Conservation (phyloP, 169 alveolate genomes). For the Babesia ovis region DNA sequence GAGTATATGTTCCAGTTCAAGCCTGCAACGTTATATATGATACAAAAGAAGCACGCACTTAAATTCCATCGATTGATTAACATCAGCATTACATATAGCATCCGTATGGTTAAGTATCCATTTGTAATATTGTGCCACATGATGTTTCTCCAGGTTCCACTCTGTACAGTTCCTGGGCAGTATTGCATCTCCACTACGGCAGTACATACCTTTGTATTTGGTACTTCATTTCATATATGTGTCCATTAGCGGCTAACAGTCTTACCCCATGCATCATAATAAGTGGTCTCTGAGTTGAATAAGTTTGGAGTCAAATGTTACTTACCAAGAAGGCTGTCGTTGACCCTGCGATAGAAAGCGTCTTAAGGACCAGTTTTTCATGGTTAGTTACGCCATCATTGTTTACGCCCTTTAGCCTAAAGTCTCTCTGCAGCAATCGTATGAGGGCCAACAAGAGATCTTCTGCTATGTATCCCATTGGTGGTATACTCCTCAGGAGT, state of each 20-base stretch:
- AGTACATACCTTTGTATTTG: conserved; percentile 36
- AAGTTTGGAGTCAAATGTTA: background rate
- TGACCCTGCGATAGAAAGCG: conserved; percentile 45
- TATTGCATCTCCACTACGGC: background rate
- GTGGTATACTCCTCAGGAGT: conserved; percentile 52
- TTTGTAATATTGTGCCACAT: conserved; percentile 50
- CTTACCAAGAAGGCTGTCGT: conserved; percentile 60
- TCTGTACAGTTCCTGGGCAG: conserved; percentile 48
- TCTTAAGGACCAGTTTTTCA: conserved; percentile 34
- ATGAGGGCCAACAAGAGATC: conserved; percentile 49
- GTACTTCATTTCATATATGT: conserved; percentile 14
- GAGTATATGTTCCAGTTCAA: conserved; percentile 60
- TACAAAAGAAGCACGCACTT: background rate
- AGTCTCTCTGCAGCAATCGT: conserved; percentile 43
- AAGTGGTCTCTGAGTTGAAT: conserved; percentile 37
- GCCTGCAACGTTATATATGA: background rate
- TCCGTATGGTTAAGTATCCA: conserved; percentile 55
- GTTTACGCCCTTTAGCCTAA: background rate
- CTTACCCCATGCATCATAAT: conserved; percentile 45
- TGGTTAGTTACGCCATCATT: background rate
- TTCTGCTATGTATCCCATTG: conserved; percentile 49
- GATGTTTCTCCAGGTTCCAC: conserved; percentile 68
- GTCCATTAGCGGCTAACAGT: conserved; percentile 22
- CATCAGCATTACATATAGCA: background rate
- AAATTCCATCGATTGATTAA: background rate